phyloP scores from a whole-genome alignment of 140 eudicot species.

The Bidens hawaiensis region DNA sequence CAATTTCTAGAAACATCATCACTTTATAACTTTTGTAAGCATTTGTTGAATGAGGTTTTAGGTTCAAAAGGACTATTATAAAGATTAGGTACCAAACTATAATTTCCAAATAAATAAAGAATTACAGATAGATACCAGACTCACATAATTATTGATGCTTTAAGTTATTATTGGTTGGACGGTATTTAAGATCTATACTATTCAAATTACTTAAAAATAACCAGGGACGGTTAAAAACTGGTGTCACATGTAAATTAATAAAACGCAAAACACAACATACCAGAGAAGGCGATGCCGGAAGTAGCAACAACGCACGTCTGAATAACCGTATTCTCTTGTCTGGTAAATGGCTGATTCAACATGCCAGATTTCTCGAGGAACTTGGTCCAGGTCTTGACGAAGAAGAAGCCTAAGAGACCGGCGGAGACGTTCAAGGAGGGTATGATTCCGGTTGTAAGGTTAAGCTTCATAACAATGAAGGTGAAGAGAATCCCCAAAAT shows the following conservation, averaged over 20 bases:
- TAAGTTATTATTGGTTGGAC: too few relatives aligned
- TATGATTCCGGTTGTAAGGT: slow-evolving; percentile 84
- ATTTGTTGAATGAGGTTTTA: too few relatives aligned
- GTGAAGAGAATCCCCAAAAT: slow-evolving; percentile 64
- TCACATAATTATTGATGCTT: background rate
- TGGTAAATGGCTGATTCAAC: slow-evolving; percentile 73
- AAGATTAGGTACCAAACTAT: too few relatives aligned
- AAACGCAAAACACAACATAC: slow-evolving; percentile 28
- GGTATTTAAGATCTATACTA: background rate
- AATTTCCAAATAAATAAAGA: background rate
- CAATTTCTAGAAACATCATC: too few relatives aligned
- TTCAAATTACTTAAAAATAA: background rate
- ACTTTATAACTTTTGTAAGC: too few relatives aligned
- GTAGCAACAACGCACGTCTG: slow-evolving; percentile 95
- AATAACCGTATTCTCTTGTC: slow-evolving; percentile 93
- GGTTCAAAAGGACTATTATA: too few relatives aligned
- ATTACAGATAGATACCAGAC: background rate
- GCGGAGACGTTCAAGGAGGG: slow-evolving; percentile 93
- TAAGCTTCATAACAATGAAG: slow-evolving; percentile 90
- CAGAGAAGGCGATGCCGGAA: slow-evolving; percentile 94
- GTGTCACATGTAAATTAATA: too few relatives aligned
- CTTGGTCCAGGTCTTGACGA: slow-evolving; percentile 85
- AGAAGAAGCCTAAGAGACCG: slow-evolving; percentile 81
- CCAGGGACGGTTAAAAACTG: too few relatives aligned
- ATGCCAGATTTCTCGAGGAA: slow-evolving; percentile 64